Evolutionary conservation across 73 alveolate species (phyloP).

Genomic region (Paramecium biaurelia): DNA sequence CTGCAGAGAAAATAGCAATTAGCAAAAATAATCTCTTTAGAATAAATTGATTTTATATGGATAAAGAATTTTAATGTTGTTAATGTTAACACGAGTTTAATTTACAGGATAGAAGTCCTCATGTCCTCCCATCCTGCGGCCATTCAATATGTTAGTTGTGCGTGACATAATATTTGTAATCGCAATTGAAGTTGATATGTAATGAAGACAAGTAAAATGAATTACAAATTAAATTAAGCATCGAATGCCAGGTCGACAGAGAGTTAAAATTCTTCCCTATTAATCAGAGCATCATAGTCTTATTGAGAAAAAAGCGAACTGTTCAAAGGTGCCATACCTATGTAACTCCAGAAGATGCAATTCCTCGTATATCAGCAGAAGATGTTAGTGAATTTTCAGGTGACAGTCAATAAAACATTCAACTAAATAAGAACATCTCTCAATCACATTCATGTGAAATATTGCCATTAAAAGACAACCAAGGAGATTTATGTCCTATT

Average conservation of each 20-base stretch:
- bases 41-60: conserved; percentile 36
- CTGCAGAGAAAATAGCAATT: neutral
- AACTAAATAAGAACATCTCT: neutral
- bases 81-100: conserved; percentile 13
- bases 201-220: conserved; percentile 12
- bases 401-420: neutral
- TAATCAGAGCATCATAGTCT: neutral
- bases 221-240: neutral
- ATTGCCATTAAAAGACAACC: neutral
- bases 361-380: neutral
- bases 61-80: conserved; percentile 38
- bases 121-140: conserved; percentile 39
- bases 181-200: neutral
- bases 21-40: conserved; percentile 38
- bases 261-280: neutral
- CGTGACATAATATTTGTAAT: neutral
- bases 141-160: conserved; percentile 8
- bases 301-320: neutral
- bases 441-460: conserved; percentile 4
- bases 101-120: neutral
- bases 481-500: conserved; percentile 4
- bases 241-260: neutral
- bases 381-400: conserved; percentile 41
- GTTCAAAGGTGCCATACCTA: neutral
- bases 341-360: conserved; percentile 27